Conservation (phyloP, 225 moss, liverwort and hornwort species). For the Antitrichia curtipendula region DNA sequence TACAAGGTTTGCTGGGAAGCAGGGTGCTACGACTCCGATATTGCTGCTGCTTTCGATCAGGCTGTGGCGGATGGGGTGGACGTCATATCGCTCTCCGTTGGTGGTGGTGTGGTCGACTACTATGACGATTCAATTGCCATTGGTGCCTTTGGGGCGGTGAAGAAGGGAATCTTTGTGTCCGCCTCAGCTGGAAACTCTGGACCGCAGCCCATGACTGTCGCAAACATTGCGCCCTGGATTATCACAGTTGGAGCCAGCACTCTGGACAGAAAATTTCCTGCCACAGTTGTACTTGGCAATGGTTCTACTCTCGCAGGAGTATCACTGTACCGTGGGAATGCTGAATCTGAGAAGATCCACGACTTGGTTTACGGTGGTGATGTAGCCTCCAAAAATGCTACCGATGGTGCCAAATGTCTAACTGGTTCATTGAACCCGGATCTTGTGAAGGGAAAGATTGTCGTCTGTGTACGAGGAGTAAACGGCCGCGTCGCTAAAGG, state of each 20-base stretch:
- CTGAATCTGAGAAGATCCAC: not conserved
- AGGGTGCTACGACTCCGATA: slow-evolving; percentile 34
- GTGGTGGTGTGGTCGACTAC: slow-evolving; percentile 27
- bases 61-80: slow-evolving; percentile 81
- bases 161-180: slow-evolving; percentile 58
- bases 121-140: slow-evolving; percentile 47
- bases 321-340: slow-evolving; percentile 17
- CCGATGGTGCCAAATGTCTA: slow-evolving; percentile 7
- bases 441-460: slow-evolving; percentile 58
- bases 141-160: slow-evolving; percentile 51
- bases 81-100: slow-evolving; percentile 72
- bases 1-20: slow-evolving; percentile 32
- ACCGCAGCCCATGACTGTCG: slow-evolving; percentile 21
- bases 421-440: slow-evolving; percentile 35
- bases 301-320: slow-evolving; percentile 6
- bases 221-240: slow-evolving; percentile 81
- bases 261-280: slow-evolving; percentile 64
- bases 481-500: slow-evolving; percentile 62
- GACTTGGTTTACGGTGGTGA: not conserved
- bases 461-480: slow-evolving; percentile 47
- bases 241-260: slow-evolving; percentile 74
- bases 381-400: not conserved
- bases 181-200: slow-evolving; percentile 79
- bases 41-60: slow-evolving; percentile 23
- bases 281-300: slow-evolving; percentile 28